Evolutionary conservation across 495 filamentous ascomycete genomes (phyloP).

Genomic region (Aspergillus nidulans): DNA sequence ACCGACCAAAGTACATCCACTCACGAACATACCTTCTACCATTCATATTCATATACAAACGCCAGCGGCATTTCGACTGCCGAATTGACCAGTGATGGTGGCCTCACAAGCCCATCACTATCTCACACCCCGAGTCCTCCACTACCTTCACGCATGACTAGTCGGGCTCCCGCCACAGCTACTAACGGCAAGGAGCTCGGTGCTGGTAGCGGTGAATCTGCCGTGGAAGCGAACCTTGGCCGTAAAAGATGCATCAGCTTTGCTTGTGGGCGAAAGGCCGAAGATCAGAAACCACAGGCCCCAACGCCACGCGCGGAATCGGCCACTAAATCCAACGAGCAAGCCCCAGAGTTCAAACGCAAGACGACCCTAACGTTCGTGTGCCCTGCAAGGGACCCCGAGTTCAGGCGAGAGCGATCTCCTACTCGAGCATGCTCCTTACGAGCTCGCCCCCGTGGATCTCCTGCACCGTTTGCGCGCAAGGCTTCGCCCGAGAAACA

Average conservation of each 20-base stretch:
- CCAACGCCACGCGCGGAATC: conserved; percentile 13
- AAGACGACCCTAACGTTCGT: conserved; percentile 56
- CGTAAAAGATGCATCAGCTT: conserved; percentile 90
- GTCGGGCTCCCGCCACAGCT: conserved; percentile 18
- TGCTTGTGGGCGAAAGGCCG: conserved; percentile 60
- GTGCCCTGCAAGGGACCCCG: conserved; percentile 48
- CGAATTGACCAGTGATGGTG: conserved; percentile 88
- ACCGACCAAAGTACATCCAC: conserved; percentile 31
- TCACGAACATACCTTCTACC: conserved; percentile 42
- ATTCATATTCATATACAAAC: conserved; percentile 72
- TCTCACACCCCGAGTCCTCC: conserved; percentile 87
- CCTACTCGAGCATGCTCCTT: conserved; percentile 24
- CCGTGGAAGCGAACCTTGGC: conserved; percentile 54
- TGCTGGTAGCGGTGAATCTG: conserved; percentile 33
- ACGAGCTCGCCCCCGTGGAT: conserved; percentile 40
- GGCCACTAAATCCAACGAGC: conserved; percentile 13
- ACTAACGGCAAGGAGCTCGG: conserved; percentile 25
- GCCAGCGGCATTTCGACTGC: conserved; percentile 73
- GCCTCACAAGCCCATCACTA: conserved; percentile 83
- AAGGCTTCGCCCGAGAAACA: conserved; percentile 35
- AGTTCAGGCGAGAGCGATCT: conserved; percentile 28
- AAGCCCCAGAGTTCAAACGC: conserved; percentile 41
- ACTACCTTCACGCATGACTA: conserved; percentile 42
- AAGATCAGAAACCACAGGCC: conserved; percentile 22
- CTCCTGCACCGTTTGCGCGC: conserved; percentile 46